These are phyloP conservation scores for Musa troglodytarum DNA, from an alignment of 176 grass and related monocot genomes.

Conservation along the genomic window DNA sequence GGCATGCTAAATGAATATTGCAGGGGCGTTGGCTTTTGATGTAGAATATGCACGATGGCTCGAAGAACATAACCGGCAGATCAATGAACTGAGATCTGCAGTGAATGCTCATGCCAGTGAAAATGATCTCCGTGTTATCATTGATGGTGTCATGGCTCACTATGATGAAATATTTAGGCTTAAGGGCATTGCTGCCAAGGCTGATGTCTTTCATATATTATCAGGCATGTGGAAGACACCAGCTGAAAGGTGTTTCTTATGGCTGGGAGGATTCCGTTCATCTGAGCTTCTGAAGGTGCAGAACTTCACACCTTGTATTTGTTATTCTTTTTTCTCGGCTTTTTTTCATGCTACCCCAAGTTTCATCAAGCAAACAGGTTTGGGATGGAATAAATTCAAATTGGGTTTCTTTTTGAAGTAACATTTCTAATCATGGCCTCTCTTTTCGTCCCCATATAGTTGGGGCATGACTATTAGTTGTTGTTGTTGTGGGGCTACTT, in stretches of 20 bases:
- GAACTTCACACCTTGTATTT: constrained; percentile 3
- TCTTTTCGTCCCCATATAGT: not conserved
- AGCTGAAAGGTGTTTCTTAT: constrained; percentile 93
- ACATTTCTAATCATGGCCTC: not conserved
- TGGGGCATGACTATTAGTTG: not conserved
- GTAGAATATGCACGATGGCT: constrained; percentile 88
- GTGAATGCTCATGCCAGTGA: constrained; percentile 90
- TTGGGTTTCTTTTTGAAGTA: not conserved
- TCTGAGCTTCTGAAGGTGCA: constrained; percentile 91
- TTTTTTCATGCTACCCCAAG: not conserved
- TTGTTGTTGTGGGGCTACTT: not conserved
- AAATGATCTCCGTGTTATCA: constrained; percentile 56
- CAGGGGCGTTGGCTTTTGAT: constrained; percentile 89
- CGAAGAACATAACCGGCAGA: constrained; percentile 87
- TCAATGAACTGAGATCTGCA: constrained; percentile 74
- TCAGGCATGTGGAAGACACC: constrained; percentile 99
- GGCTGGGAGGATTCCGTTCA: constrained; percentile 88
- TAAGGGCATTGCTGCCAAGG: constrained; percentile 77
- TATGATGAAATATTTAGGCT: constrained; percentile 88
- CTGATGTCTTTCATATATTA: constrained; percentile 92
- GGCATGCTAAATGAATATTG: constrained; percentile 17
- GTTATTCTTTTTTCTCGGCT: constrained; percentile 10
- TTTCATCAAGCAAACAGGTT: not conserved
- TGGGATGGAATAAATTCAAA: not conserved
- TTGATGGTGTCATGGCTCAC: constrained; percentile 68